Evolutionary conservation across 1,139 yeast genomes (phyloP).

Genomic region (Wickerhamomyces sp.): DNA sequence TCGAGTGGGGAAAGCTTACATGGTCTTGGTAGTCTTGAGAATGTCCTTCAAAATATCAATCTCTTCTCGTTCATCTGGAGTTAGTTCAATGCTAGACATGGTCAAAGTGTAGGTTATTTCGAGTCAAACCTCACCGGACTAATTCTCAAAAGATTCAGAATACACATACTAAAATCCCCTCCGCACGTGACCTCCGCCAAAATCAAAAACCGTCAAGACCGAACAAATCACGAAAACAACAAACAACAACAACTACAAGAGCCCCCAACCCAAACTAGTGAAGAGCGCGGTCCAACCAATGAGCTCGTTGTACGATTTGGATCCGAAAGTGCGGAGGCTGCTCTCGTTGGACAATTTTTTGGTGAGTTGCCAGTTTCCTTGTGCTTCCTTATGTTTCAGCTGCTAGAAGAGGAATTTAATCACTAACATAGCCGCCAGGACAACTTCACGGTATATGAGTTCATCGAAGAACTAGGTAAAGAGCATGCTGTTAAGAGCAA

Average conservation of each 20-base stretch:
- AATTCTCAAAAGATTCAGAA: background rate
- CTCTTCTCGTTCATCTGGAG: slow-evolving; percentile 4
- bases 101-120: background rate
- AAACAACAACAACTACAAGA: background rate
- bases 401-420: background rate
- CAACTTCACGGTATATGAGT: slow-evolving; percentile 70
- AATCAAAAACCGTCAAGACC: background rate
- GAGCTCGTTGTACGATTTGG: slow-evolving; percentile 51
- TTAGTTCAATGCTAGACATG: background rate
- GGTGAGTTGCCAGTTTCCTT: too few species aligned
- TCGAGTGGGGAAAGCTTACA: too few species aligned
- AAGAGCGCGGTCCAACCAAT: slow-evolving; percentile 14
- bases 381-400: background rate
- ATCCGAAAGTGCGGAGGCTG: slow-evolving; percentile 63
- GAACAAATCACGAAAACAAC: background rate
- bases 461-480: slow-evolving; percentile 76
- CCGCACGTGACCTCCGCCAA: too few species aligned
- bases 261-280: background rate
- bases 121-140: background rate
- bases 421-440: slow-evolving; percentile 26
- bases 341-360: slow-evolving; percentile 70
- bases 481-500: slow-evolving; percentile 55
- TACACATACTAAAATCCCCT: background rate
- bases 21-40: slow-evolving; percentile 6
- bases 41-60: slow-evolving; percentile 9